These are phyloP conservation scores for Zelopaecilomyces penicillatus DNA, from an alignment of 2,329 filamentous ascomycete genomes.

Conservation along the genomic window DNA sequence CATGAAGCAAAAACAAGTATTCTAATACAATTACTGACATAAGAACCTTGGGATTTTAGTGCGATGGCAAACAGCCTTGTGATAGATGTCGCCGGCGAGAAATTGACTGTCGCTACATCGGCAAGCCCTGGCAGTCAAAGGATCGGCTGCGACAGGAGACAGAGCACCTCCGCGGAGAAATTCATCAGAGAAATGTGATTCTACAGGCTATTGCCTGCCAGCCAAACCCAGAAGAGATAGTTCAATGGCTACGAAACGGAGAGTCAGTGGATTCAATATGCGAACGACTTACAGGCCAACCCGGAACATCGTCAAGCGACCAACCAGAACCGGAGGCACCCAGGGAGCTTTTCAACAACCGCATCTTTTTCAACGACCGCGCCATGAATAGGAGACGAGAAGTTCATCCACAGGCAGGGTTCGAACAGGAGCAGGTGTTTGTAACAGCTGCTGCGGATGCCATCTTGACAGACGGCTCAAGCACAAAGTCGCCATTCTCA, in stretches of 20 bases:
- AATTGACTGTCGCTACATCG: background rate
- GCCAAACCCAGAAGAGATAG: background rate
- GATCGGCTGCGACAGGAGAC: background rate
- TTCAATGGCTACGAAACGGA: background rate
- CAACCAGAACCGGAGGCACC: background rate
- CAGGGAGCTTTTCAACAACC: background rate
- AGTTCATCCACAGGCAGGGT: background rate
- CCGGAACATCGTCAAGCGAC: background rate
- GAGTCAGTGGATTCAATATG: background rate
- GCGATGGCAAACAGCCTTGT: constrained; percentile 1
- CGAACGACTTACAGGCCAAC: background rate
- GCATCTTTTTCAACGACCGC: too few relatives aligned
- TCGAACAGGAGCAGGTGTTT: background rate
- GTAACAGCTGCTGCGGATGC: background rate
- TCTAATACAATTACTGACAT: background rate
- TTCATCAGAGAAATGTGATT: background rate
- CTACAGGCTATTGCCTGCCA: background rate
- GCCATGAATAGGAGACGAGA: background rate
- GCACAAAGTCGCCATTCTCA: background rate
- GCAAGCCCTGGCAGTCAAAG: constrained; percentile 1
- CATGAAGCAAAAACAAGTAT: too few relatives aligned
- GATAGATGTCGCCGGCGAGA: background rate
- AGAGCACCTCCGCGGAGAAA: background rate
- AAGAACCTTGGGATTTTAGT: background rate
- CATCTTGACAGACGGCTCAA: background rate